Conservation (phyloP, 192 early-diverging fungal species). For the Spizellomyces sp. region DNA sequence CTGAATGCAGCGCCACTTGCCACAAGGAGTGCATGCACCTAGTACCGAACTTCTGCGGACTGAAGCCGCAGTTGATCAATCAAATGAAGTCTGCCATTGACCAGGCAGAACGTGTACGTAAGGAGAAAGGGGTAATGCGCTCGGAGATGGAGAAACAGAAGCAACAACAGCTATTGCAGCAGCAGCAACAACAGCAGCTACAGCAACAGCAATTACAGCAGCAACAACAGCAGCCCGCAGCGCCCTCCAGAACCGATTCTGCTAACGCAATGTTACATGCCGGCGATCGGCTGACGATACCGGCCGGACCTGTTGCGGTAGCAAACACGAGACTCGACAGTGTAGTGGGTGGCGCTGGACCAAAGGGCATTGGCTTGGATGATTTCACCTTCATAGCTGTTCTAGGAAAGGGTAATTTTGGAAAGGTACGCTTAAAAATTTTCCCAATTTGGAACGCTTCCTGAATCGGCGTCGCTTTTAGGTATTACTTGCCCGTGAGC, state of each 20-base stretch:
- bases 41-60: constrained; percentile 92
- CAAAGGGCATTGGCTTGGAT: constrained; percentile 75
- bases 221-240: constrained; percentile 27
- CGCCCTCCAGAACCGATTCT: not conserved
- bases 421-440: constrained; percentile 64
- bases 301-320: not conserved
- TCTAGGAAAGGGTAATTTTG: constrained; percentile 98
- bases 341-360: constrained; percentile 3
- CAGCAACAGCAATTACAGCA: constrained; percentile 18
- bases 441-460: too few relatives aligned
- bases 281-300: not conserved
- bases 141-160: constrained; percentile 38
- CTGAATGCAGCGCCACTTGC: constrained; percentile 81
- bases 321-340: constrained; percentile 14
- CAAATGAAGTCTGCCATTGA: constrained; percentile 87
- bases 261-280: not conserved
- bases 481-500: constrained; percentile 97
- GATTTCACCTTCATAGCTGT: constrained; percentile 96
- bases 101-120: constrained; percentile 49
- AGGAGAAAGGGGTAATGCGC: constrained; percentile 53
- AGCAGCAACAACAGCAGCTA: constrained; percentile 11
- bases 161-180: constrained; percentile 29
- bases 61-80: constrained; percentile 83
- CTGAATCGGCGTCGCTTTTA: not conserved
- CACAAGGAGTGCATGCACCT: constrained; percentile 83